Conservation (phyloP, 1,284 basidiomycete species). For the Paramarasmius palmivorus region DNA sequence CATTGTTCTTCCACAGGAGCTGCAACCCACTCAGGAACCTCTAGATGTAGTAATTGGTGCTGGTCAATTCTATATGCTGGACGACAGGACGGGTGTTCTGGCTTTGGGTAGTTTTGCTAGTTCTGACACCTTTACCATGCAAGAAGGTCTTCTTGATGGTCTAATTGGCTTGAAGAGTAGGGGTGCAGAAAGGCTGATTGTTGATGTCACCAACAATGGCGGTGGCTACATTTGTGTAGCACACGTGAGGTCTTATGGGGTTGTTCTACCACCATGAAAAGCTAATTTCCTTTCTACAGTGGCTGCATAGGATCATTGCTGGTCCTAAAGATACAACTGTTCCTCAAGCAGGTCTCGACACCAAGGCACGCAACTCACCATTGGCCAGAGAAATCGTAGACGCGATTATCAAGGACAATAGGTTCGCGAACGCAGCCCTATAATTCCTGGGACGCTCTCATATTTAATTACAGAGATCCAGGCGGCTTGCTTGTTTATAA, state of each 20-base stretch:
- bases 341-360: constrained; percentile 60
- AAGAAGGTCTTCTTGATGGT: constrained; percentile 46
- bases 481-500: constrained; percentile 48
- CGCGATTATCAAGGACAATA: constrained; percentile 37
- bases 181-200: constrained; percentile 55
- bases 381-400: constrained; percentile 52
- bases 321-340: constrained; percentile 52
- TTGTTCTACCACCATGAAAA: neutral
- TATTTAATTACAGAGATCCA: too few species aligned
- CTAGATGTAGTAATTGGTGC: constrained; percentile 47
- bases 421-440: too few species aligned
- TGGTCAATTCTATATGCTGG: constrained; percentile 54
- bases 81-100: constrained; percentile 59
- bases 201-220: constrained; percentile 64
- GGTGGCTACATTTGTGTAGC: constrained; percentile 64
- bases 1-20: constrained; percentile 47
- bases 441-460: too few species aligned
- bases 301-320: constrained; percentile 60
- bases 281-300: constrained; percentile 35
- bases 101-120: constrained; percentile 61
- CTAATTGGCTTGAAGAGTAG: constrained; percentile 47
- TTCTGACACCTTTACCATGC: constrained; percentile 38
- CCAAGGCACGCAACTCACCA: constrained; percentile 49
- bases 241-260: constrained; percentile 42
- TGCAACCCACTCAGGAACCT: constrained; percentile 39